Evolutionary conservation across 2,329 filamentous ascomycete genomes (phyloP).

Genomic region (Stylonectria norvegica): DNA sequence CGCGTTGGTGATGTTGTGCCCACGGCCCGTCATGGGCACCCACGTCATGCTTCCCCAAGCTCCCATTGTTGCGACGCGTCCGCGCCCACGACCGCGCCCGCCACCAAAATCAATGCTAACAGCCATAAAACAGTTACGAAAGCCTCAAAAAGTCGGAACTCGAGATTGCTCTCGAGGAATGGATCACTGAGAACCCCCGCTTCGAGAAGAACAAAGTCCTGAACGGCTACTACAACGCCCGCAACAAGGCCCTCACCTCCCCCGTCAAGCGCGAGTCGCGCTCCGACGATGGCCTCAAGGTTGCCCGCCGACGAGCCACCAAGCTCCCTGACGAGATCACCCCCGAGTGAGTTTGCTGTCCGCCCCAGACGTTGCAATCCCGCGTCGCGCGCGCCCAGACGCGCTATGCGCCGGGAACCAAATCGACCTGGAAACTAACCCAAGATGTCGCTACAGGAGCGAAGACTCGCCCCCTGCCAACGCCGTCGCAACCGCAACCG

Average conservation of each 20-base stretch:
- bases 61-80: conserved; percentile 21
- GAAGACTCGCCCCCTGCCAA: background rate
- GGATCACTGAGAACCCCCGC: conserved; percentile 65
- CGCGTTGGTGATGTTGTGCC: too few species aligned
- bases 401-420: background rate
- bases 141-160: conserved; percentile 75
- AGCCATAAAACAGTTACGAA: too few species aligned
- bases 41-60: too few species aligned
- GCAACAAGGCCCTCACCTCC: conserved; percentile 56
- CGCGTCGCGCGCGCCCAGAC: conserved; percentile 6
- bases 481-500: conserved; percentile 41
- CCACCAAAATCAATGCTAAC: too few species aligned
- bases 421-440: background rate
- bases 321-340: conserved; percentile 45
- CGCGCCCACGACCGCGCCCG: conserved; percentile 5
- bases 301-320: conserved; percentile 44
- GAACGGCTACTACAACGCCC: conserved; percentile 71
- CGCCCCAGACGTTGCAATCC: background rate
- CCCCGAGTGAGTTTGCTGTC: conserved; percentile 40
- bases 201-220: conserved; percentile 63
- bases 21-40: too few species aligned
- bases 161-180: conserved; percentile 69
- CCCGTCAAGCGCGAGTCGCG: conserved; percentile 56
- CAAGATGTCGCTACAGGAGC: background rate
- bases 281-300: conserved; percentile 39